These are phyloP conservation scores for Cytospora paraplurivora DNA, from an alignment of 2,329 filamentous ascomycete species.

Conservation along the genomic window DNA sequence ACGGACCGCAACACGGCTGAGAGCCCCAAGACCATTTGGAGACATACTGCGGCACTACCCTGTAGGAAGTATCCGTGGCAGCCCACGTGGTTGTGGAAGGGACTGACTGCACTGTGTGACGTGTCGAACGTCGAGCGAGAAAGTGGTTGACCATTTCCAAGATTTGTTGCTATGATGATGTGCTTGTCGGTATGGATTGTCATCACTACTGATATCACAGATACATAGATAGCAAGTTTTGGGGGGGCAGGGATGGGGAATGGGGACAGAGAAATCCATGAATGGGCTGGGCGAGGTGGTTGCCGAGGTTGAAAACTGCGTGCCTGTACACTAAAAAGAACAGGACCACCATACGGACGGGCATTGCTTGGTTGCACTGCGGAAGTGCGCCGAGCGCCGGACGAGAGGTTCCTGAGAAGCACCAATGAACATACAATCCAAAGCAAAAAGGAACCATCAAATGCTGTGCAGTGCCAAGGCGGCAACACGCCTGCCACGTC, in stretches of 20 bases:
- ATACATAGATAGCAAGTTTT: not conserved
- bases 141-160: not conserved
- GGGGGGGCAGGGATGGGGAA: too few relatives aligned
- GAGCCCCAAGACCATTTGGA: conserved; percentile 7
- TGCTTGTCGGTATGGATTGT: conserved; percentile 17
- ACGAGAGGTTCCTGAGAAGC: not conserved
- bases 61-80: too few relatives aligned
- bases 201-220: conserved; percentile 3
- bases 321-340: conserved; percentile 7
- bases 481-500: not conserved
- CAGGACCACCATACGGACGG: not conserved
- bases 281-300: not conserved
- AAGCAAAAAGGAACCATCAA: too few relatives aligned
- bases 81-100: too few relatives aligned
- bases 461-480: not conserved
- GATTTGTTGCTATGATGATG: not conserved
- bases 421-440: too few relatives aligned
- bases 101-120: not conserved
- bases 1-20: conserved; percentile 3
- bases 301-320: not conserved
- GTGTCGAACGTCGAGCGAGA: not conserved
- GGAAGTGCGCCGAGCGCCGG: not conserved
- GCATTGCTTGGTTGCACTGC: not conserved
- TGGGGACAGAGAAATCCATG: not conserved
- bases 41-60: conserved; percentile 6